Percentiles rank a stretch among this genome's conserved stretches.
These are phyloP conservation scores for Rhynchospora breviuscula DNA, from an alignment of 176 grass and related monocot genomes.

Conservation along the genomic window DNA sequence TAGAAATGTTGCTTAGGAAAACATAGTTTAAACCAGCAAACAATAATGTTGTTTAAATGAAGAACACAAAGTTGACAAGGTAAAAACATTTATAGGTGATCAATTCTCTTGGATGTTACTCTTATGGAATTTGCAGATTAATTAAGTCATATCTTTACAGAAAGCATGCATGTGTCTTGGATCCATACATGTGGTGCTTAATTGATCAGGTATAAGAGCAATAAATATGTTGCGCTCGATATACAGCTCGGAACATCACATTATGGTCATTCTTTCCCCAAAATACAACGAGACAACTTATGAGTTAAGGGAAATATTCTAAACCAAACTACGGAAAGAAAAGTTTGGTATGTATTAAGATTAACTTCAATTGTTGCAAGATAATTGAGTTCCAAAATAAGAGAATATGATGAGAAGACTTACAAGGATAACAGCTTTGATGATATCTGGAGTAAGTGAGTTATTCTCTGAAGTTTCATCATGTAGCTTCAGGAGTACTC, in stretches of 20 bases:
- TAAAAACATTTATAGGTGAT: background rate
- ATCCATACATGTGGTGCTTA: too few relatives aligned
- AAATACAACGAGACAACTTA: too few relatives aligned
- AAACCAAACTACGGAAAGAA: too few relatives aligned
- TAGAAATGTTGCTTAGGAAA: background rate
- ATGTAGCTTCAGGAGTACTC: conserved; percentile 8
- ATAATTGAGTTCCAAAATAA: background rate
- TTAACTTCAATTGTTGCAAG: background rate
- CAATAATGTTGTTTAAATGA: too few relatives aligned
- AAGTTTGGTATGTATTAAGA: background rate
- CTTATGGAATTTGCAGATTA: background rate
- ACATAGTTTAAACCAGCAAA: background rate
- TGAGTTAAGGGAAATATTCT: too few relatives aligned
- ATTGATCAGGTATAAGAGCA: too few relatives aligned
- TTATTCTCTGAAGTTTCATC: background rate
- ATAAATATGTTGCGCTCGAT: too few relatives aligned
- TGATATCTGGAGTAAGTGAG: background rate
- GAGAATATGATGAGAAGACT: background rate
- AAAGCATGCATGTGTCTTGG: background rate
- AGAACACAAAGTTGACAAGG: too few relatives aligned
- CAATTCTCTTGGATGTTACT: background rate
- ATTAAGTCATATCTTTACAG: background rate
- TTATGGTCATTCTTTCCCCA: too few relatives aligned
- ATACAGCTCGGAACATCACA: too few relatives aligned
- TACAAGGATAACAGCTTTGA: background rate